Conservation (phyloP, 176 grass and related monocot genomes). For the bread wheat (Triticum aestivum) region IWGSC_CS_RefSeq_v2.1 NC_057802.1:323558610-323559109, state of each 20-base stretch:
- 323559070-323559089: not conserved
- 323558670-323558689: not conserved
- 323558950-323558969: conserved; percentile 38
- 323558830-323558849: not conserved
- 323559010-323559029: conserved; percentile 28
- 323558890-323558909: conserved; percentile 18
- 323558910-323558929: not conserved
- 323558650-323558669: conserved; percentile 25
- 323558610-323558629: conserved; percentile 63
- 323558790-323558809: not conserved
- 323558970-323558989: conserved; percentile 22
- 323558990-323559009: conserved; percentile 24
- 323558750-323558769: conserved; percentile 53
- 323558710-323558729: conserved; percentile 24
- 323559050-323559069: not conserved
- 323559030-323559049: conserved; percentile 15
- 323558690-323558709: not conserved
- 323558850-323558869: not conserved
- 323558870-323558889: not conserved
- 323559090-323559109: not conserved
- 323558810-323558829: not conserved
- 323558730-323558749: conserved; percentile 13
- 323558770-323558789: conserved; percentile 15
- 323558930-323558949: not conserved
- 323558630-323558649: conserved; percentile 30